phyloP scores from a whole-genome alignment of 2,329 filamentous ascomycete genomes.

The Penicillium sclerotiorum region DNA sequence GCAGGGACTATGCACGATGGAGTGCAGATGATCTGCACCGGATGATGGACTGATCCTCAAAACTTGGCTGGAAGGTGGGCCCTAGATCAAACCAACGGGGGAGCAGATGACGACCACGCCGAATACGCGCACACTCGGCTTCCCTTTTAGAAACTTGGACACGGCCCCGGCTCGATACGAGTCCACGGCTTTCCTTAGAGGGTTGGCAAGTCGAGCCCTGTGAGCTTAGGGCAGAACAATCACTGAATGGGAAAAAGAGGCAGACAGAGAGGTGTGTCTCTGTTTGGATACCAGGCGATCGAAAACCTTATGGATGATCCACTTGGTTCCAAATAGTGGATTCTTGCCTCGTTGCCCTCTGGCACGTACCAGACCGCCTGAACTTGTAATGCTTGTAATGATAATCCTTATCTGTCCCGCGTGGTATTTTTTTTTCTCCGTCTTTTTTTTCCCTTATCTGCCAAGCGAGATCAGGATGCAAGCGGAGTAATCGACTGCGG shows the following conservation, averaged over 20 bases:
- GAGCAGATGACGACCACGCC: slow-evolving; percentile 38
- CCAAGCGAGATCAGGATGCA: background rate
- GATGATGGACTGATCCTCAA: slow-evolving; percentile 26
- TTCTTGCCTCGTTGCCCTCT: slow-evolving; percentile 7
- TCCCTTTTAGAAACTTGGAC: slow-evolving; percentile 5
- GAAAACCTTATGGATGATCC: slow-evolving; percentile 15
- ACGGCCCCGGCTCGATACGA: slow-evolving; percentile 10
- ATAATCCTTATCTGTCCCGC: background rate
- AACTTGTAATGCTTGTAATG: background rate
- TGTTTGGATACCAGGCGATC: slow-evolving; percentile 9
- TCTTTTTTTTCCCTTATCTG: background rate
- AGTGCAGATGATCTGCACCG: slow-evolving; percentile 56
- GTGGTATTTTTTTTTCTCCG: background rate
- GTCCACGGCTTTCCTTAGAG: background rate
- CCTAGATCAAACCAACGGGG: slow-evolving; percentile 28
- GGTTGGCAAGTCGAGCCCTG: slow-evolving; percentile 2
- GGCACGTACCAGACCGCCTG: slow-evolving; percentile 1
- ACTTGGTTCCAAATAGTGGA: slow-evolving; percentile 6
- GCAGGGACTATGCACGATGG: slow-evolving; percentile 50
- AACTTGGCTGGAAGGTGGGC: slow-evolving; percentile 21
- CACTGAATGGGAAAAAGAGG: background rate
- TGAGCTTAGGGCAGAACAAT: background rate
- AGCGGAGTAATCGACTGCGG: slow-evolving; percentile 10
- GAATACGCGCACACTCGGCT: slow-evolving; percentile 20
- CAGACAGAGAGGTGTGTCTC: background rate